Evolutionary conservation across 176 grass and related monocot species (phyloP).

Genomic region (Lolium rigidum): DNA sequence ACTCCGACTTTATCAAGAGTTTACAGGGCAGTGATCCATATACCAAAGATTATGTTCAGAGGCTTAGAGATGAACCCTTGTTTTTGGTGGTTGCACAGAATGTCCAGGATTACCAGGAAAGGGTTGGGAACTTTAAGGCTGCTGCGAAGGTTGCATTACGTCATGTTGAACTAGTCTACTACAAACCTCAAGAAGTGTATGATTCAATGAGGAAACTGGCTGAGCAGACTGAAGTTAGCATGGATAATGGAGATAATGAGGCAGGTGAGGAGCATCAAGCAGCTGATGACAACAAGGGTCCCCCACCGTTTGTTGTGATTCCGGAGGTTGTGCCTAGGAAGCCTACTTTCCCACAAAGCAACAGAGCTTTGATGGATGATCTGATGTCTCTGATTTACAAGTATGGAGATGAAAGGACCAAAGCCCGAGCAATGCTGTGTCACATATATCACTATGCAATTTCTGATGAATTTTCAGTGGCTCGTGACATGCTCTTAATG

Average conservation of each 20-base stretch:
- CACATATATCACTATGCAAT: constrained; percentile 97
- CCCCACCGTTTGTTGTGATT: constrained; percentile 72
- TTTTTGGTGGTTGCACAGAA: constrained; percentile 95
- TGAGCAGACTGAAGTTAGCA: constrained; percentile 52
- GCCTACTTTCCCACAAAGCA: constrained; percentile 82
- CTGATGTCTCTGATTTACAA: constrained; percentile 92
- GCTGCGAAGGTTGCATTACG: constrained; percentile 80
- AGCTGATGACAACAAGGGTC: constrained; percentile 51
- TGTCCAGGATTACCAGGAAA: constrained; percentile 86
- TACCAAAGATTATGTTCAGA: constrained; percentile 92
- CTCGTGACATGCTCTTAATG: constrained; percentile 90
- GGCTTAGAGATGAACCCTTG: constrained; percentile 87
- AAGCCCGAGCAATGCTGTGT: constrained; percentile 93
- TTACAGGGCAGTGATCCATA: constrained; percentile 85
- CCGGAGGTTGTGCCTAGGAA: constrained; percentile 81
- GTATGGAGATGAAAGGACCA: constrained; percentile 92
- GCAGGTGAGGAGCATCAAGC: constrained; percentile 53
- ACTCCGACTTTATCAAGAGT: constrained; percentile 91
- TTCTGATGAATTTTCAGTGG: constrained; percentile 85
- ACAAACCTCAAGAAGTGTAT: constrained; percentile 98
- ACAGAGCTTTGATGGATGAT: constrained; percentile 74
- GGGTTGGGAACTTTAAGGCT: constrained; percentile 71
- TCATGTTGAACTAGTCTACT: constrained; percentile 86
- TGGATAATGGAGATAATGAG: constrained; percentile 61
- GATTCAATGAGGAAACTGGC: constrained; percentile 88